Evolutionary conservation across 495 filamentous ascomycete species (phyloP).

Genomic region (Podospora anserina): DNA sequence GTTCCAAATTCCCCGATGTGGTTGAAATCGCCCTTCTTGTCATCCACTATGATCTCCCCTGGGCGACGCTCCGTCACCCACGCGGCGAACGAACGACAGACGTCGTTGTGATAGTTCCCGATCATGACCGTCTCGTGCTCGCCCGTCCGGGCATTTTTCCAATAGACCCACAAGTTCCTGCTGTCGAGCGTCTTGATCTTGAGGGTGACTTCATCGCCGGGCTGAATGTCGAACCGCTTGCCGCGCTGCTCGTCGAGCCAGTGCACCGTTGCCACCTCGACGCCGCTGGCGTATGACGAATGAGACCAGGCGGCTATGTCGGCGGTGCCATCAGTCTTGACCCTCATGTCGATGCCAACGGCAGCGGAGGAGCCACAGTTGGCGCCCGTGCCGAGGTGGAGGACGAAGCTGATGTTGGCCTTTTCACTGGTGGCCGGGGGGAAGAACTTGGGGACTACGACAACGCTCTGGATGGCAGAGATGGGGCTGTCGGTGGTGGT

Average conservation of each 20-base stretch:
- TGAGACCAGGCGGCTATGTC: not conserved
- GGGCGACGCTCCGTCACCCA: not conserved
- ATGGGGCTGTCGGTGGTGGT: not conserved
- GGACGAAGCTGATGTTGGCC: not conserved
- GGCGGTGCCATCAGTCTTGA: not conserved
- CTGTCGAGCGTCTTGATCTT: not conserved
- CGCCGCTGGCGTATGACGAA: not conserved
- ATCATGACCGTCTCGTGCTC: not conserved
- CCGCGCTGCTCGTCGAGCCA: not conserved
- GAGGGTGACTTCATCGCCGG: not conserved
- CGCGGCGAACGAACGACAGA: not conserved
- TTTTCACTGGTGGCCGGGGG: not conserved
- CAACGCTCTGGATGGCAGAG: not conserved
- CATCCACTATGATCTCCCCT: not conserved
- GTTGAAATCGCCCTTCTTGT: not conserved
- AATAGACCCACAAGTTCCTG: not conserved
- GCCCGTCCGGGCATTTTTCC: not conserved
- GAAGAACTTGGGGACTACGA: not conserved
- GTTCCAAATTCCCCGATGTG: not conserved
- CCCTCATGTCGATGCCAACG: not conserved
- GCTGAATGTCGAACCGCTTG: not conserved
- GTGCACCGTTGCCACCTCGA: not conserved
- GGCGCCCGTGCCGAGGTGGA: not conserved
- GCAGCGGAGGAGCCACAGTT: not conserved
- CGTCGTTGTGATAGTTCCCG: not conserved